A percentile compares a stretch with the other conserved stretches of the same genome.
Evolutionary conservation across 441 rosid genomes (phyloP).

Genomic region (Bruguiera hainesii): DNA sequence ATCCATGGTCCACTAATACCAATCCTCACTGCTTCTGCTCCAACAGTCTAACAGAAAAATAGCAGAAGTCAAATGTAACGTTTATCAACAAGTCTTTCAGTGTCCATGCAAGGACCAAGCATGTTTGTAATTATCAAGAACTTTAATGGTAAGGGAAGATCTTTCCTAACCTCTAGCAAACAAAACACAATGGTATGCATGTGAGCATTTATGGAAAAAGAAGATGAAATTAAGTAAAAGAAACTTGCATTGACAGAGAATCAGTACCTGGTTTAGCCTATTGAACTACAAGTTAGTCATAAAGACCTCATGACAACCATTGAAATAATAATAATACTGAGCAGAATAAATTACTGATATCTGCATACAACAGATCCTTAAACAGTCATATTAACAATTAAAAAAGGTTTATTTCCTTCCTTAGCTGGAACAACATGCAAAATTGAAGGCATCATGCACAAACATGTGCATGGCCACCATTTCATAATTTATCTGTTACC

Average conservation of each 20-base stretch:
- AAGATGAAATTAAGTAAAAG: neutral
- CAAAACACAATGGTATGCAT: neutral
- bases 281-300: neutral
- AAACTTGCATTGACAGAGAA: neutral
- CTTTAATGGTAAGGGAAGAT: too few species aligned
- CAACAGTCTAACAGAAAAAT: conserved; percentile 67
- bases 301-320: neutral
- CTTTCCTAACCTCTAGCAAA: conserved; percentile 11
- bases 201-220: neutral
- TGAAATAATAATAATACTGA: neutral
- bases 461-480: too few species aligned
- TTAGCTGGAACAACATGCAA: too few species aligned
- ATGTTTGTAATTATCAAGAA: too few species aligned
- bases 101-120: conserved; percentile 2
- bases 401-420: too few species aligned
- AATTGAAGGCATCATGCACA: too few species aligned
- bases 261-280: neutral
- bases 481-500: too few species aligned
- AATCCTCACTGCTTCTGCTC: conserved; percentile 84
- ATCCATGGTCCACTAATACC: conserved; percentile 89
- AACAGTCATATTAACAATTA: neutral
- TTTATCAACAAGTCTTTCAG: conserved; percentile 8
- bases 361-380: neutral
- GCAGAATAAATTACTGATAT: neutral
- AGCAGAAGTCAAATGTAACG: conserved; percentile 12